Conservation (phyloP, 441 rosid genomes). For the Biscutella laevigata region DNA sequence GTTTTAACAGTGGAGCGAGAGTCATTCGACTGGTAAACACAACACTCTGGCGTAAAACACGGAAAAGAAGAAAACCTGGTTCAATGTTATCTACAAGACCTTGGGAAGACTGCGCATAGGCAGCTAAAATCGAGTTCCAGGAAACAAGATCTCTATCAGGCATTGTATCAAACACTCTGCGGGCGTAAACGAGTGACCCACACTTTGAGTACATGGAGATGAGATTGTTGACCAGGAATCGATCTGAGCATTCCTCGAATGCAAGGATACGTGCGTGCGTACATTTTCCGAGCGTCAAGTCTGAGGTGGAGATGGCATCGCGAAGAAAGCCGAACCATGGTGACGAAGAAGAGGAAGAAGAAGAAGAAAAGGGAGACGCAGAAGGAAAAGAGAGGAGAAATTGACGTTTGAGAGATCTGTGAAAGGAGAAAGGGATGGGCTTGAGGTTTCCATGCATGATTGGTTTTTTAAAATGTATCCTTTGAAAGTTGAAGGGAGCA, state of each 20-base stretch:
- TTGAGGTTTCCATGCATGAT: conserved; percentile 20
- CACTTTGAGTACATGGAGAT: conserved; percentile 32
- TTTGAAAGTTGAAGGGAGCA: conserved; percentile 4
- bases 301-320: conserved; percentile 25
- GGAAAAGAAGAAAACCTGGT: conserved; percentile 23
- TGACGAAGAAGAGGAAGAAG: conserved; percentile 23
- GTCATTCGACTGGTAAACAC: conserved; percentile 32
- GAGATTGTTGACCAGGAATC: conserved; percentile 36
- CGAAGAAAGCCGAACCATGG: conserved; percentile 39
- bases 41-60: conserved; percentile 18
- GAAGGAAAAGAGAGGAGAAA: background rate
- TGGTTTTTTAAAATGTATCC: background rate
- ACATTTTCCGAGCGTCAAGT: conserved; percentile 31
- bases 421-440: background rate
- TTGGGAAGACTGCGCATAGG: conserved; percentile 28
- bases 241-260: conserved; percentile 23
- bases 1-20: conserved; percentile 34
- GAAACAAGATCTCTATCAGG: conserved; percentile 33
- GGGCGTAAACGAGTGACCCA: conserved; percentile 32
- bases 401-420: background rate
- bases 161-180: conserved; percentile 35
- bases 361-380: conserved; percentile 13
- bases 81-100: conserved; percentile 7
- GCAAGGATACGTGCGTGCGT: conserved; percentile 28
- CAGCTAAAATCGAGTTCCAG: conserved; percentile 37